phyloP scores from a whole-genome alignment of 2,329 filamentous ascomycete species.

The Arthrobotrys iridis region DNA sequence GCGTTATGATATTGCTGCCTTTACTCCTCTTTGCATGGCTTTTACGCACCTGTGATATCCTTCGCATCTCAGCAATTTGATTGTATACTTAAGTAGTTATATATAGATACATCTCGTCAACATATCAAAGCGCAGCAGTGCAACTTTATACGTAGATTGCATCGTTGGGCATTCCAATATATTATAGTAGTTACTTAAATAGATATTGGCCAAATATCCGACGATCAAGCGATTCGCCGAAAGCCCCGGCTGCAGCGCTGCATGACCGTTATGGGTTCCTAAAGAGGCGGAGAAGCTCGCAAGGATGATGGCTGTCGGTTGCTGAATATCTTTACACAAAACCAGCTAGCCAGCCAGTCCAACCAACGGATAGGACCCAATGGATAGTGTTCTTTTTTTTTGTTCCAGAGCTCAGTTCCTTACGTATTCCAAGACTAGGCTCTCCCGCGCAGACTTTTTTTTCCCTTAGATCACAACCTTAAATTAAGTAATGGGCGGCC shows the following conservation, averaged over 20 bases:
- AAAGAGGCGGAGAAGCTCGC: neutral
- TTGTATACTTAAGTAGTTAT: no score
- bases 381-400: neutral
- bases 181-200: no score
- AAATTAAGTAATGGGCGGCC: constrained; percentile 39
- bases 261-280: neutral
- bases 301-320: neutral
- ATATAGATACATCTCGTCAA: constrained; percentile 18
- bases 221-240: neutral
- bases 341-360: neutral
- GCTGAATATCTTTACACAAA: neutral
- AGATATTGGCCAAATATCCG: neutral
- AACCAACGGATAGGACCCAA: constrained; percentile 7
- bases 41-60: constrained; percentile 3
- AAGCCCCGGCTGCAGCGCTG: no score
- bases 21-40: constrained; percentile 34
- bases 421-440: neutral
- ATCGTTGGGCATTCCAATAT: no score
- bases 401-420: neutral
- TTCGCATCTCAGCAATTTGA: constrained; percentile 9
- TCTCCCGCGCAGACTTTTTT: constrained; percentile 21
- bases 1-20: constrained; percentile 12
- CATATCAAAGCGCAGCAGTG: neutral
- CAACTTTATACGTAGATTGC: no score
- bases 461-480: constrained; percentile 22